Evolutionary conservation across 2,329 filamentous ascomycete genomes (phyloP).

Genomic region (Fusarium sp.): DNA sequence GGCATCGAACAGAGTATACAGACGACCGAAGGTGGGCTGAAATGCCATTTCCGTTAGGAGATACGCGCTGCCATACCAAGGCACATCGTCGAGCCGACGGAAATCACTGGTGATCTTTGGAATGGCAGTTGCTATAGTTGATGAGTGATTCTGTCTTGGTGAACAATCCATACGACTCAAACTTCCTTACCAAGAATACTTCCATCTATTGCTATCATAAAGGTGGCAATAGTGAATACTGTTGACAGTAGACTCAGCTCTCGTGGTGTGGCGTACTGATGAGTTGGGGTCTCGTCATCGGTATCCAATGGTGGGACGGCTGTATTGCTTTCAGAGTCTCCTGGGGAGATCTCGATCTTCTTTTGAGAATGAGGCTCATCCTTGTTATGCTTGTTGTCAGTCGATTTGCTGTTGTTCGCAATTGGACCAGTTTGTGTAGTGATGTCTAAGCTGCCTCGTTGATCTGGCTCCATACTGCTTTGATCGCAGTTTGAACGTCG

Average conservation of each 20-base stretch:
- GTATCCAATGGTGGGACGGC: not conserved
- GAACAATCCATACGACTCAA: too few species aligned
- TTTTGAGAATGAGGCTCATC: not conserved
- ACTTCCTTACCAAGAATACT: constrained; percentile 8
- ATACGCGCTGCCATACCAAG: constrained; percentile 14
- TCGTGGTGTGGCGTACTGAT: constrained; percentile 20
- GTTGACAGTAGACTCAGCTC: constrained; percentile 21
- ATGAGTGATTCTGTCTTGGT: too few species aligned
- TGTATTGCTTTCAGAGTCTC: not conserved
- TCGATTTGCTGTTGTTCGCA: not conserved
- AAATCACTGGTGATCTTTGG: constrained; percentile 10
- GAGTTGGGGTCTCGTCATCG: not conserved
- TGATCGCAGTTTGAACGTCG: not conserved
- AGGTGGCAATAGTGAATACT: constrained; percentile 24
- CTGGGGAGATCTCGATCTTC: not conserved
- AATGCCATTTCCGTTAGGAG: constrained; percentile 13
- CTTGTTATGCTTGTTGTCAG: not conserved
- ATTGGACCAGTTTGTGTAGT: not conserved
- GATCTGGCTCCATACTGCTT: constrained; percentile 2
- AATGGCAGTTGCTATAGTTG: not conserved
- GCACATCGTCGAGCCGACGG: constrained; percentile 1
- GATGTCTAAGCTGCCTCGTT: constrained; percentile 1
- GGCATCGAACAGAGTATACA: constrained; percentile 6
- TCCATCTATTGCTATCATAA: constrained; percentile 22
- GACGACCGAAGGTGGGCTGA: constrained; percentile 7